Evolutionary conservation across 2,329 filamentous ascomycete genomes (phyloP).

Genomic region (Xylaria arbuscula): DNA sequence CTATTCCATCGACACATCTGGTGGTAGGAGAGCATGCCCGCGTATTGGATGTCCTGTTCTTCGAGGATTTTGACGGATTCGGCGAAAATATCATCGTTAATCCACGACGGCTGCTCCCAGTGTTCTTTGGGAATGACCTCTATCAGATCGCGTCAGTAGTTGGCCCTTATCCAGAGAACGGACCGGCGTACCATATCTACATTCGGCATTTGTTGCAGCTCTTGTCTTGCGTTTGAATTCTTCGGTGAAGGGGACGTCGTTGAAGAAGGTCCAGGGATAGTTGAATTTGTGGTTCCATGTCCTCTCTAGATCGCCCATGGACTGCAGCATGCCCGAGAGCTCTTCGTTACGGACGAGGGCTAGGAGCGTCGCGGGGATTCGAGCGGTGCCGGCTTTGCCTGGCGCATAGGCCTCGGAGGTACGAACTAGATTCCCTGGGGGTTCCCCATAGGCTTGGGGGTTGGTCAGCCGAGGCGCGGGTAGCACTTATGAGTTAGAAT

Average conservation of each 20-base stretch:
- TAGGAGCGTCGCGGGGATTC: slow-evolving; percentile 93
- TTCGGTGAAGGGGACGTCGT: slow-evolving; percentile 90
- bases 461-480: slow-evolving; percentile 20
- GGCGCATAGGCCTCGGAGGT: slow-evolving; percentile 81
- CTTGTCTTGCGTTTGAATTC: slow-evolving; percentile 89
- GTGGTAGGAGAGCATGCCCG: slow-evolving; percentile 89
- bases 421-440: slow-evolving; percentile 78
- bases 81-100: slow-evolving; percentile 84
- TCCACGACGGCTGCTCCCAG: slow-evolving; percentile 93
- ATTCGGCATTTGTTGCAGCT: slow-evolving; percentile 87
- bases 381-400: slow-evolving; percentile 77
- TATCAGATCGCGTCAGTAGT: slow-evolving; percentile 55
- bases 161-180: slow-evolving; percentile 3
- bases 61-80: slow-evolving; percentile 86
- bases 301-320: slow-evolving; percentile 90
- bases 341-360: slow-evolving; percentile 94
- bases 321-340: slow-evolving; percentile 82
- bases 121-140: slow-evolving; percentile 94
- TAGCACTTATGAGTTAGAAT: slow-evolving; percentile 1
- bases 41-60: slow-evolving; percentile 90
- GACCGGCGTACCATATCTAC: slow-evolving; percentile 75
- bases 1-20: slow-evolving; percentile 99
- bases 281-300: slow-evolving; percentile 99
- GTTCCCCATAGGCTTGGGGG: slow-evolving; percentile 81
- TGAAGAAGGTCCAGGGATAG: slow-evolving; percentile 99